Evolutionary conservation across 192 early-diverging fungal species (phyloP).

Genomic region (Umbelopsis ramanniana): DNA sequence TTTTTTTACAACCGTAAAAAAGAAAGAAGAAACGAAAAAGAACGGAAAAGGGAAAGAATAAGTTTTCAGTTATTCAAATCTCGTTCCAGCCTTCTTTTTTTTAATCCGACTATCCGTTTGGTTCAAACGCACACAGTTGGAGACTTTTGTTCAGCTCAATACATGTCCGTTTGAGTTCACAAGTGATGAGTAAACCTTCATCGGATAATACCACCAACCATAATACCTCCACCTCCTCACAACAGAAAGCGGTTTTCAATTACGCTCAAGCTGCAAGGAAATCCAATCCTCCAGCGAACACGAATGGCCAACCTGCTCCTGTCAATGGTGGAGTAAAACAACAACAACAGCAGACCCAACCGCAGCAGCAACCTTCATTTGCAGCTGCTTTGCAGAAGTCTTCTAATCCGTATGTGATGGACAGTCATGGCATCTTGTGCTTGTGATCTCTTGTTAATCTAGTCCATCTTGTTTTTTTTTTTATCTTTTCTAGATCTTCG

Average conservation of each 20-base stretch:
- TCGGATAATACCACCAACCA: slow-evolving; percentile 24
- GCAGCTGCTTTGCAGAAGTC: slow-evolving; percentile 29
- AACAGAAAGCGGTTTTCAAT: slow-evolving; percentile 38
- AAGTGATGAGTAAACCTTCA: slow-evolving; percentile 24
- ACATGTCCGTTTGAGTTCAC: slow-evolving; percentile 18
- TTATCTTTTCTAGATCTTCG: slow-evolving; percentile 12
- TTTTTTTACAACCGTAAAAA: background rate
- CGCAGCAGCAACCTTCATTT: slow-evolving; percentile 29
- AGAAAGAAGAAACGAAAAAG: background rate
- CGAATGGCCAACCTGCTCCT: slow-evolving; percentile 19
- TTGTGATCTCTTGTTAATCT: background rate
- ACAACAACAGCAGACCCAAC: slow-evolving; percentile 17
- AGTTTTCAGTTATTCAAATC: slow-evolving; percentile 11
- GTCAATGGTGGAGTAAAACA: slow-evolving; percentile 20
- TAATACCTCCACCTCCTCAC: slow-evolving; percentile 15
- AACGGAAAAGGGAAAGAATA: slow-evolving; percentile 1
- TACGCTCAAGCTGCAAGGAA: slow-evolving; percentile 43
- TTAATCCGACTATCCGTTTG: background rate
- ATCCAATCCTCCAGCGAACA: background rate
- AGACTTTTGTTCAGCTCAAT: slow-evolving; percentile 19
- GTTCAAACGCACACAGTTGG: background rate
- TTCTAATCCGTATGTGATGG: slow-evolving; percentile 24
- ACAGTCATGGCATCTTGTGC: background rate
- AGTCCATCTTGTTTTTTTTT: background rate
- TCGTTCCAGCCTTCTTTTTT: background rate